phyloP scores from a whole-genome alignment of 2,329 filamentous ascomycete species.

The Trichoderma oligosporum region DNA sequence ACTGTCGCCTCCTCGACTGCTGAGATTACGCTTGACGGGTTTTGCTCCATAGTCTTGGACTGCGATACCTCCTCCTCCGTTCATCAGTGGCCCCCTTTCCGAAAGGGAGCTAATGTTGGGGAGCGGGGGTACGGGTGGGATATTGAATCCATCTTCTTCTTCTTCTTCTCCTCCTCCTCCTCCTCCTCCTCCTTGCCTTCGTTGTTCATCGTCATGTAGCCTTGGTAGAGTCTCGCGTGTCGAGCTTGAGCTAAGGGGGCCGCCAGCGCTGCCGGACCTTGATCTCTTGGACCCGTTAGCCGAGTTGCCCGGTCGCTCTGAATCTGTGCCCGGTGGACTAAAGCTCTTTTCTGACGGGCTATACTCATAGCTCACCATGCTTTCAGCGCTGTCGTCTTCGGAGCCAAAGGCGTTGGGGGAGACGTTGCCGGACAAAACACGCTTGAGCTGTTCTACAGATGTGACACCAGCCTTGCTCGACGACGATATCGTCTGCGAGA shows the following conservation, averaged over 20 bases:
- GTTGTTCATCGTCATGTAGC: constrained; percentile 30
- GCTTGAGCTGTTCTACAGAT: constrained; percentile 62
- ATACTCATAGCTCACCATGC: constrained; percentile 67
- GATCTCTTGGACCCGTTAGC: constrained; percentile 31
- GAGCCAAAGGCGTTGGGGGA: constrained; percentile 38
- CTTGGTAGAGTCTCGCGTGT: constrained; percentile 30
- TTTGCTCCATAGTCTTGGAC: constrained; percentile 38
- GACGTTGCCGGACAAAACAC: constrained; percentile 53
- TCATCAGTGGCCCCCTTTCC: constrained; percentile 28
- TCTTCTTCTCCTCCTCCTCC: constrained; percentile 28
- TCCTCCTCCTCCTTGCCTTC: constrained; percentile 15
- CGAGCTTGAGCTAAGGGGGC: constrained; percentile 45
- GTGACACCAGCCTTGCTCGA: constrained; percentile 51
- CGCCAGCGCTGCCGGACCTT: constrained; percentile 37
- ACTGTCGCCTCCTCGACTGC: constrained; percentile 43
- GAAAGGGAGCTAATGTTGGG: constrained; percentile 38
- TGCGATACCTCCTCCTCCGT: constrained; percentile 28
- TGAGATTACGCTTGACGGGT: constrained; percentile 35
- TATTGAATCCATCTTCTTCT: constrained; percentile 36
- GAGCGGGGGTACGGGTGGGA: constrained; percentile 56
- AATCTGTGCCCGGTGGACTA: constrained; percentile 37
- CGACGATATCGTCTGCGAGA: constrained; percentile 43
- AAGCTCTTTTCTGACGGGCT: constrained; percentile 64
- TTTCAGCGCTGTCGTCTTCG: constrained; percentile 59
- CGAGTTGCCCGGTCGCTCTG: constrained; percentile 30